Evolutionary conservation across 108 stramenopile species (phyloP), one percentile per base, ranked within the genome.

Genomic region (Bacterosira constricta): DNA sequence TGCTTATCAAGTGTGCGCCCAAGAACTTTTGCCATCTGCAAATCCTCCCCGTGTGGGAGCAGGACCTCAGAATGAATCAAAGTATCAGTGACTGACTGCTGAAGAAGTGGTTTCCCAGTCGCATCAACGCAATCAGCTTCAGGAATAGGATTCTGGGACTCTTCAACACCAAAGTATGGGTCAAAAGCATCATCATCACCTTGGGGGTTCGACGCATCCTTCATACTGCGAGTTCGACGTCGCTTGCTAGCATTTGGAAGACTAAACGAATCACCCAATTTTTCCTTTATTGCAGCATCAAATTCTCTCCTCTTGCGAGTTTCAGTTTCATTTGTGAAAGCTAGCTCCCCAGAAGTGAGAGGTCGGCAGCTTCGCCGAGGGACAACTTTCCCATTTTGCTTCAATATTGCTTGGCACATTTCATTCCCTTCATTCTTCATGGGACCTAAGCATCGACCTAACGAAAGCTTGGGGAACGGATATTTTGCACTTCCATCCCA

Each of bases 351-450:
- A 12, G 39, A 13, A 21, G 73, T 66, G 5, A 84, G 55, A 17
- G 46, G 31, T 9, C 57, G 31, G 0, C 35, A 11, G 1, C 67
- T 53, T 3, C 75, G 61, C 1, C 83, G 51, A 2, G 69, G 46
- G 38, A 80, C 38, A 2, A 80, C 71, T 21, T 59, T 64, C 1
- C 78, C 78, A 59, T 75, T 70, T 12, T 44, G 39, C 13, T 73
- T 71, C 30, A 85, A 47, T 4, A 78, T 35, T 81, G 73, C 75
- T 37, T 82, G 77, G 0, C 68, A 35, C 77, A 79, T 79, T 32
- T 69, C 78, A 49, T 79, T 82, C 1, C 81, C 81, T 7, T 44
- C 55, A 42, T 69, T 63, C 47, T 56, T 70, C 6, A 68, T 18
- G 12, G 81, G 81, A 23, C 83, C 83, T 20, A 85, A 63, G 32